These are phyloP conservation scores for Farysia itapuensis DNA, from an alignment of 1,284 basidiomycete species.

Conservation along the genomic window DNA sequence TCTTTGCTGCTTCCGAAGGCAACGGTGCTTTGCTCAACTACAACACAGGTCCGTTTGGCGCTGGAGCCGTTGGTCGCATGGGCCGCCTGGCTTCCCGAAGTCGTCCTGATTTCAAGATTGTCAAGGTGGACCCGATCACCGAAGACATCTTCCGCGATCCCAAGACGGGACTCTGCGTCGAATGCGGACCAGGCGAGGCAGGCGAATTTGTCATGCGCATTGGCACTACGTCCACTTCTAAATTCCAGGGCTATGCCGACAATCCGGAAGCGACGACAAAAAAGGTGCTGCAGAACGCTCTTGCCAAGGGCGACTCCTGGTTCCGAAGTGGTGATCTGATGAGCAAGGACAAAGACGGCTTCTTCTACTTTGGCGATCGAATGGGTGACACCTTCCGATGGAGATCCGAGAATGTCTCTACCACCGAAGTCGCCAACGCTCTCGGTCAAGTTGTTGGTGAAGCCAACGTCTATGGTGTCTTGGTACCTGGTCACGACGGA, in stretches of 20 bases:
- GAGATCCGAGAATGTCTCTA: constrained; percentile 57
- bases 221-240: constrained; percentile 24
- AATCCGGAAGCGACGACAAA: constrained; percentile 57
- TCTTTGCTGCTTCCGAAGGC: constrained; percentile 59
- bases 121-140: constrained; percentile 58
- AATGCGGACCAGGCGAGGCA: constrained; percentile 45
- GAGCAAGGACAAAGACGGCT: constrained; percentile 47
- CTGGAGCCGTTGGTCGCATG: constrained; percentile 57
- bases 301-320: constrained; percentile 56
- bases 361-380: constrained; percentile 58
- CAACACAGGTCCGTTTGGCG: constrained; percentile 57
- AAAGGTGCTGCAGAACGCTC: constrained; percentile 58
- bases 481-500: constrained; percentile 59
- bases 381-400: constrained; percentile 60
- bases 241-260: constrained; percentile 54
- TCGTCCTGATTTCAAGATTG: constrained; percentile 52
- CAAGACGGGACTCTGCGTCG: constrained; percentile 55
- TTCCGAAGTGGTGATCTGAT: constrained; percentile 59
- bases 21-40: constrained; percentile 57
- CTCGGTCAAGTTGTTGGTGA: constrained; percentile 56
- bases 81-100: constrained; percentile 37
- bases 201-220: constrained; percentile 59
- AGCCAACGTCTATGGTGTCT: constrained; percentile 60
- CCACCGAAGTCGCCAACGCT: constrained; percentile 53
- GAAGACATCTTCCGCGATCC: constrained; percentile 58